These are phyloP conservation scores for Aeschynomene evenia DNA, from an alignment of 306 rosid genomes.

Conservation along the genomic window DNA sequence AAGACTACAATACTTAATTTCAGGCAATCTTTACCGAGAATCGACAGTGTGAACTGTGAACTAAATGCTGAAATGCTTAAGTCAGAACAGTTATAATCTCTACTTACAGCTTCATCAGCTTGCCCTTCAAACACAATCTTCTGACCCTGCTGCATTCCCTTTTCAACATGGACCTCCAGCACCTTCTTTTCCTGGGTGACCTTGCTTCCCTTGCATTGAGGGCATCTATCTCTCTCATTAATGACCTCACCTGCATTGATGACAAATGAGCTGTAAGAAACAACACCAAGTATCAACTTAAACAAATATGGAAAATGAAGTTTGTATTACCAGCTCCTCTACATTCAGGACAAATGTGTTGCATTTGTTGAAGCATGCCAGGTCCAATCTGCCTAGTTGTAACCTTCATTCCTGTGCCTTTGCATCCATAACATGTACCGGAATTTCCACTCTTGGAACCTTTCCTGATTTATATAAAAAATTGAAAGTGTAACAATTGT, in stretches of 20 bases:
- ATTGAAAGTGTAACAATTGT: background rate
- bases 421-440: slow-evolving; percentile 69
- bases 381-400: slow-evolving; percentile 60
- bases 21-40: background rate
- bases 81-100: background rate
- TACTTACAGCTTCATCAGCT: slow-evolving; percentile 78
- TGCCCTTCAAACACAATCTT: slow-evolving; percentile 71
- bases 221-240: slow-evolving; percentile 70
- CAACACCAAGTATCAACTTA: slow-evolving; percentile 11
- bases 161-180: slow-evolving; percentile 66
- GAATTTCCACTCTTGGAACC: slow-evolving; percentile 71
- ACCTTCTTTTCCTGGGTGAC: slow-evolving; percentile 69
- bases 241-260: slow-evolving; percentile 62
- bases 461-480: slow-evolving; percentile 48
- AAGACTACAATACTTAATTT: slow-evolving; percentile 7
- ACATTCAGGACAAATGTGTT: slow-evolving; percentile 66
- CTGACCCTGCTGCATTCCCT: slow-evolving; percentile 75
- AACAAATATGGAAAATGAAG: background rate
- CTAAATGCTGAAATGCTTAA: background rate
- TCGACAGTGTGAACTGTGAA: background rate
- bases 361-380: slow-evolving; percentile 80
- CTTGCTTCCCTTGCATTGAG: slow-evolving; percentile 67
- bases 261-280: slow-evolving; percentile 21
- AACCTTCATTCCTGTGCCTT: slow-evolving; percentile 71
- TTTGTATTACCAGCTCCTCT: slow-evolving; percentile 62